phyloP scores from a whole-genome alignment of 148 eudicot genomes.

The Vaccinium corymbosum region DNA sequence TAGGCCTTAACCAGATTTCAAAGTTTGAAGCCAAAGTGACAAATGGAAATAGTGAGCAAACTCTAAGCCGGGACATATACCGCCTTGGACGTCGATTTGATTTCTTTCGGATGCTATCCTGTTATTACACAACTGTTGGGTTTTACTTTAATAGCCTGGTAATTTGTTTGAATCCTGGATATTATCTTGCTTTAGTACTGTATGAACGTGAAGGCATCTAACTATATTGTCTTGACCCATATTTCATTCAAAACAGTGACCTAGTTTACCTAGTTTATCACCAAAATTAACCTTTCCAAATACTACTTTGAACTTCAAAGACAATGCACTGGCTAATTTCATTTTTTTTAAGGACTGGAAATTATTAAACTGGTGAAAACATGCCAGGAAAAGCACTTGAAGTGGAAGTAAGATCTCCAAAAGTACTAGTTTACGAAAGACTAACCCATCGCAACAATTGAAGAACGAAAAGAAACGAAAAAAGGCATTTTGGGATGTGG shows the following conservation, averaged over 20 bases:
- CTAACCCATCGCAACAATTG: background rate
- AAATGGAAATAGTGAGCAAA: slow-evolving; percentile 96
- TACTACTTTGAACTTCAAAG: background rate
- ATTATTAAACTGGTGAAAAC: background rate
- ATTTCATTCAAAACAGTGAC: background rate
- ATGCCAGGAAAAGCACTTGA: slow-evolving; percentile 8
- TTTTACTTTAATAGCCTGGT: slow-evolving; percentile 92
- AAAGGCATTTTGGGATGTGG: background rate
- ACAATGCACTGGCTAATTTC: background rate
- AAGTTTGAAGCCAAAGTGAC: slow-evolving; percentile 96
- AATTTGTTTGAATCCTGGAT: slow-evolving; percentile 15
- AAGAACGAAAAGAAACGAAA: background rate
- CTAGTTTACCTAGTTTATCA: background rate
- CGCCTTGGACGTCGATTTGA: slow-evolving; percentile 92
- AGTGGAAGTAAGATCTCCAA: background rate
- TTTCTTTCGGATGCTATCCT: slow-evolving; percentile 95
- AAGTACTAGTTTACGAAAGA: background rate
- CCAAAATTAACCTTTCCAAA: background rate
- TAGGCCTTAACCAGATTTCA: slow-evolving; percentile 89
- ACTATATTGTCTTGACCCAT: background rate
- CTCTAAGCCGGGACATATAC: slow-evolving; percentile 83
- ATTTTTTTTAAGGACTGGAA: background rate
- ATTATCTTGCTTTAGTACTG: background rate
- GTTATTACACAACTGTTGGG: slow-evolving; percentile 90
- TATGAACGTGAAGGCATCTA: background rate